Conservation (phyloP, 2,329 filamentous ascomycete species). For the Fusarium sambucinum region DNA sequence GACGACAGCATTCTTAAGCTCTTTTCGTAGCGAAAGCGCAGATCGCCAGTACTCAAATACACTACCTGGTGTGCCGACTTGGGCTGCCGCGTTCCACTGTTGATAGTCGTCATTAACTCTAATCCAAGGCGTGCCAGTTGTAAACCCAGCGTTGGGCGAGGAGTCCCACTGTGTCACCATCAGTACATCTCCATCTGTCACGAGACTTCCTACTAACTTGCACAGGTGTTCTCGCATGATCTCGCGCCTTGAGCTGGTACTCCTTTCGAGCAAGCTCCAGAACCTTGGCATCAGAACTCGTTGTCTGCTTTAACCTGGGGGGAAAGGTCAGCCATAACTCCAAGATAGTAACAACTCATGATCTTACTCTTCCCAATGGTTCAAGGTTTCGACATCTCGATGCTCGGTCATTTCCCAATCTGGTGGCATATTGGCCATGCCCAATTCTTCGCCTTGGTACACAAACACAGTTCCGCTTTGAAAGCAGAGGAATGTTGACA, state of each 20-base stretch:
- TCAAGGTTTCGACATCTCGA: slow-evolving; percentile 46
- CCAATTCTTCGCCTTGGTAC: slow-evolving; percentile 72
- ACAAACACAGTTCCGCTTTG: slow-evolving; percentile 65
- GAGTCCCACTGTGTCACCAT: slow-evolving; percentile 25
- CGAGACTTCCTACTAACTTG: slow-evolving; percentile 1
- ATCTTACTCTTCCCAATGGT: slow-evolving; percentile 36
- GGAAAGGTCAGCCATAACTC: neutral
- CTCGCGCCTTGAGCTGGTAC: slow-evolving; percentile 35
- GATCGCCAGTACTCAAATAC: slow-evolving; percentile 37
- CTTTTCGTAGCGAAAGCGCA: slow-evolving; percentile 18
- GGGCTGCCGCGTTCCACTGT: slow-evolving; percentile 28
- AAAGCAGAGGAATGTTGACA: slow-evolving; percentile 58
- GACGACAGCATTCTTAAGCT: slow-evolving; percentile 12
- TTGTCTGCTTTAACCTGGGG: slow-evolving; percentile 11
- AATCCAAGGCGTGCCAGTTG: slow-evolving; percentile 32
- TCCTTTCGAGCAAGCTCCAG: slow-evolving; percentile 27
- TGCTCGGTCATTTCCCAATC: slow-evolving; percentile 62
- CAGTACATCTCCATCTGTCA: neutral
- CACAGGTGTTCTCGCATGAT: slow-evolving; percentile 32
- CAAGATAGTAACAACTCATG: fast-evolving
- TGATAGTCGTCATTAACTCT: slow-evolving; percentile 37
- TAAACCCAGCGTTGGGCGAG: slow-evolving; percentile 31
- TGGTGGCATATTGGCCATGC: slow-evolving; percentile 66
- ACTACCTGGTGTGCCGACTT: slow-evolving; percentile 6
- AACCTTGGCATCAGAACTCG: neutral